phyloP scores from a whole-genome alignment of 192 early-diverging fungal species.

The Entomortierella chlamydospora region DNA sequence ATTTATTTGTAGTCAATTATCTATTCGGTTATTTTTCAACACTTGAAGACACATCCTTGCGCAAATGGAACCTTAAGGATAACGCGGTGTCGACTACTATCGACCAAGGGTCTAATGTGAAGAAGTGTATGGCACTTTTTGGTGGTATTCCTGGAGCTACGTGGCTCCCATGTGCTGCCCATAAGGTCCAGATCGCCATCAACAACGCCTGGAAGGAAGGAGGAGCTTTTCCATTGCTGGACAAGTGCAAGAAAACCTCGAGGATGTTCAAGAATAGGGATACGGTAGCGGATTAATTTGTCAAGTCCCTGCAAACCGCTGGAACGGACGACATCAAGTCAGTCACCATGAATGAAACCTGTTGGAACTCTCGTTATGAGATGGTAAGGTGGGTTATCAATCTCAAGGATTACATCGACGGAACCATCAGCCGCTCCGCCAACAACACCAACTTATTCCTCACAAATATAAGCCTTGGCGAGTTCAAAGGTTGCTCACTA shows the following conservation, averaged over 20 bases:
- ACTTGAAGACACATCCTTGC: constrained; percentile 1
- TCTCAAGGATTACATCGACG: no score
- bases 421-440: no score
- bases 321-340: background rate
- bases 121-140: constrained; percentile 10
- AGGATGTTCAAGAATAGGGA: constrained; percentile 19
- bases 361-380: constrained; percentile 15
- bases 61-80: constrained; percentile 1
- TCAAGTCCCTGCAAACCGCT: background rate
- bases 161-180: constrained; percentile 16
- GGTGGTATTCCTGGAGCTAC: background rate
- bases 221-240: constrained; percentile 9
- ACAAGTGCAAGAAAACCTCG: constrained; percentile 16
- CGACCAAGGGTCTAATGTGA: constrained; percentile 23
- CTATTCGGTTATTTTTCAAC: no score
- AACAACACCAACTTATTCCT: no score
- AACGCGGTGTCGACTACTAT: constrained; percentile 8
- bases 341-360: constrained; percentile 11
- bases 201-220: constrained; percentile 13
- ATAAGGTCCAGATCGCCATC: constrained; percentile 18
- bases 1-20: no score
- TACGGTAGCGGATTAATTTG: constrained; percentile 1
- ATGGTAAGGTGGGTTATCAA: constrained; percentile 3
- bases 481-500: no score
- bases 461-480: no score